Evolutionary conservation across 352 stramenopile genomes (phyloP), one percentile per base, ranked within the genome.

Genomic region (Thalassiosira hispida): DNA sequence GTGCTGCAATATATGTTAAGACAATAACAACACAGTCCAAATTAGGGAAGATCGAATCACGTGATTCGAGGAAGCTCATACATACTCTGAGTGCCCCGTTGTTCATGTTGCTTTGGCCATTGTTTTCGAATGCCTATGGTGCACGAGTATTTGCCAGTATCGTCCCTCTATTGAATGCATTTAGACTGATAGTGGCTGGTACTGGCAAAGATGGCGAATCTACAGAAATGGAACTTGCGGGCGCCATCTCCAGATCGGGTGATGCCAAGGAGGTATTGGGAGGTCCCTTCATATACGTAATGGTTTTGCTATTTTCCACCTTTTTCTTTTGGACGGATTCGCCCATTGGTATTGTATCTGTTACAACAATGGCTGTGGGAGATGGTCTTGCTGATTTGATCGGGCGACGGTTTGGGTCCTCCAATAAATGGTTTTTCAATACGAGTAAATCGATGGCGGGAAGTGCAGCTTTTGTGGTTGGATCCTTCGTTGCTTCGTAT

Each of bases 331-430:
- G 90, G 83, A 71, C 85, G 16, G 73, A 81, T 67, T 87, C 68
- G 18, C 42, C 87, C 9, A 80, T 90, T 1, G 91, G 90, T 0
- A 60, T 95, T 25, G 67, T 90, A 20, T 82, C 92, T 7, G 38
- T 92, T 0, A 69, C 59, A 22, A 89, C 85, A 22, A 92, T 96
- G 91, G 90, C 91, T 7, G 89, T 83, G 3, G 92, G 92, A 29
- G 92, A 96, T 71, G 92, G 92, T 12, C 64, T 96, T 49, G 92
- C 92, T 2, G 91, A 95, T 81, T 78, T 96, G 7, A 65, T 95
- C 6, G 92, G 92, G 46, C 76, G 92, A 46, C 62, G 85, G 12
- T 91, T 68, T 33, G 89, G 86, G 0, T 79, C 75, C 8, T 75
- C 62, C 0, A 87, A 87, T 25, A 86, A 92, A 51, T 94, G 88